Conservation (phyloP, 2,329 filamentous ascomycete species). For the Calonectria ilicicola region DNA sequence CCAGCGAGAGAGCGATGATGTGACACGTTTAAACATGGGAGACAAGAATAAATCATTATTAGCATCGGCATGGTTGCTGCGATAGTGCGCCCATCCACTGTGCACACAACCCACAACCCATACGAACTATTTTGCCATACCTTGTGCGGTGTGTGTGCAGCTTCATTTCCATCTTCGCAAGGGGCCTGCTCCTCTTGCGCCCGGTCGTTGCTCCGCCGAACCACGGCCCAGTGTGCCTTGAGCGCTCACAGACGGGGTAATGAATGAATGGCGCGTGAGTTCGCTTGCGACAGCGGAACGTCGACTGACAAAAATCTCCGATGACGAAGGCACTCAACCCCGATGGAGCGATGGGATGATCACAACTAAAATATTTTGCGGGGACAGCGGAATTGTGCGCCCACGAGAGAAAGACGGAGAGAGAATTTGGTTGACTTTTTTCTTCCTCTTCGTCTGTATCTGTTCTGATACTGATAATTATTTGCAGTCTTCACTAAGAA, state of each 20-base stretch:
- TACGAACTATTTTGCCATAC: too few relatives aligned
- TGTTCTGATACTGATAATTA: too few relatives aligned
- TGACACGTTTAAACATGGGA: not conserved
- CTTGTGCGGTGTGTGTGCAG: too few relatives aligned
- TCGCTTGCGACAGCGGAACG: not conserved
- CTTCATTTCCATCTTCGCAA: not conserved
- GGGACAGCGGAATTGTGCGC: not conserved
- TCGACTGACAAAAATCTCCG: not conserved
- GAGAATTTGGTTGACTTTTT: too few relatives aligned
- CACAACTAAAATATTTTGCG: not conserved
- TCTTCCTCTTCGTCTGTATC: too few relatives aligned
- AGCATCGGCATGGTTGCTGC: not conserved
- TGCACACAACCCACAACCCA: not conserved
- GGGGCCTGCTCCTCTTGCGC: not conserved
- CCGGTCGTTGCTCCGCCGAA: not conserved
- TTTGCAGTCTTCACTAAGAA: too few relatives aligned
- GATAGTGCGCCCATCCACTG: not conserved
- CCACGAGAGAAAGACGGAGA: not conserved
- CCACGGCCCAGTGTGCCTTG: not conserved
- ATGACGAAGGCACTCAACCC: not conserved
- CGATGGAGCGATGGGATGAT: not conserved
- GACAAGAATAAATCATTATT: not conserved
- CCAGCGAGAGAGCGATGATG: not conserved
- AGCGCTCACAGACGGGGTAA: not conserved
- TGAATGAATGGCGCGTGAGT: not conserved